These are phyloP conservation scores for Ananas comosus DNA, from an alignment of 176 grass and related monocot species.

Conservation along the genomic window DNA sequence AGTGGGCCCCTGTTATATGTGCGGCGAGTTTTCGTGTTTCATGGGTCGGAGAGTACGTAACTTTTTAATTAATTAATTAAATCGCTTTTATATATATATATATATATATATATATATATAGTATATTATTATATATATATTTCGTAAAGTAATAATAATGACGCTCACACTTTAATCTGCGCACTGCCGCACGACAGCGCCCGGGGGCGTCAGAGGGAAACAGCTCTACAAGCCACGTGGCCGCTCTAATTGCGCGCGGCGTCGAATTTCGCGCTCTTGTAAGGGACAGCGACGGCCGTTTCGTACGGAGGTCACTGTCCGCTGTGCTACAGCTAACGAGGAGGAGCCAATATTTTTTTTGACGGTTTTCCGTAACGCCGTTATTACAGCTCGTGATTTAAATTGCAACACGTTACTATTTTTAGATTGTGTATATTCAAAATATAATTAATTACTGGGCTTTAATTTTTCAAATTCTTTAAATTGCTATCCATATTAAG, in stretches of 20 bases:
- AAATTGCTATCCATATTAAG: no score
- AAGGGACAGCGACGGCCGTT: neutral
- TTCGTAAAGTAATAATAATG: neutral
- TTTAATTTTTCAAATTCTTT: no score
- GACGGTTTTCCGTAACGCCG: neutral
- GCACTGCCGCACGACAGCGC: slow-evolving; percentile 1
- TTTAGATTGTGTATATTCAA: no score
- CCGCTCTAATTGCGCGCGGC: neutral
- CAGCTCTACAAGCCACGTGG: slow-evolving; percentile 27
- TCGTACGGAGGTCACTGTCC: slow-evolving; percentile 8
- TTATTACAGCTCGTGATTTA: neutral
- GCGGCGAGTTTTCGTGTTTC: neutral
- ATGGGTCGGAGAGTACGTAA: neutral
- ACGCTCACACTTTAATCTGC: neutral
- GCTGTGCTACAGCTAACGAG: neutral
- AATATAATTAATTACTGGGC: no score
- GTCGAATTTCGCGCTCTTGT: slow-evolving; percentile 6
- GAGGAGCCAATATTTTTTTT: neutral
- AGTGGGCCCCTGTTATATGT: neutral
- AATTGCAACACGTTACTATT: no score
- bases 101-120: neutral
- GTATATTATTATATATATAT: neutral
- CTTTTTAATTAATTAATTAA: neutral
- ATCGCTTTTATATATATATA: no score
- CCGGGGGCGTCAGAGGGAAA: slow-evolving; percentile 10